Evolutionary conservation across 805 yeast genomes (phyloP), one percentile per base, ranked within the genome.

Genomic region (Hanseniaspora lachancei): DNA sequence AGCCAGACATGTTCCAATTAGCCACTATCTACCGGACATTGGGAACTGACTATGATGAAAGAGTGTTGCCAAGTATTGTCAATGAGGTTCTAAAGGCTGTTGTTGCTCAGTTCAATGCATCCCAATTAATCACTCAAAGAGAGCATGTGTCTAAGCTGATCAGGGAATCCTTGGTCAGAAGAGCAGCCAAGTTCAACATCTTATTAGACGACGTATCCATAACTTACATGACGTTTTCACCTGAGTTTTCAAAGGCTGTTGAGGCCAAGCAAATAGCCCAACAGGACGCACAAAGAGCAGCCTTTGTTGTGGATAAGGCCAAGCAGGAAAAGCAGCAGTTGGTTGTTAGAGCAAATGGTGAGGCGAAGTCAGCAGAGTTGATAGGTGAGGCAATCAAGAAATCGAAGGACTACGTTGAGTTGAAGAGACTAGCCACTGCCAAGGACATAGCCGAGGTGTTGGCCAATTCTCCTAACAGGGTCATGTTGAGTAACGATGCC

Each of bases 231-330:
- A 87, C 97, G 1, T 93, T 93, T 70, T 86, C 95, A 2, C 98
- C 98, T 32, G 98, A 93, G 71, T 93, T 93, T 70, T 89, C 97
- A 43, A 82, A 85, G 47, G 97, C 97, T 5, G 98, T 93, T 56
- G 98, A 93, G 74, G 95, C 96, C 57, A 93, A 93, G 72, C 98
- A 93, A 75, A 93, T 93, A 71, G 97, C 98, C 32, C 98, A 93
- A 71, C 98, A 93, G 75, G 98, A 93, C 68, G 97, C 98, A 21
- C 97, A 93, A 73, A 83, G 95, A 70, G 97, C 98, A 9, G 97
- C 97, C 0, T 93, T 89, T 63, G 76, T 93, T 44, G 98, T 93
- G 54, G 98, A 93, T 70, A 87, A 89, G 68, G 98, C 98, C 9
- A 81, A 86, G 63, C 98, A 93, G 72, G 97, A 93, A 73, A 93